Evolutionary conservation across 768 basidiomycete species (phyloP).

Genomic region (Coprinopsis cinerea): DNA sequence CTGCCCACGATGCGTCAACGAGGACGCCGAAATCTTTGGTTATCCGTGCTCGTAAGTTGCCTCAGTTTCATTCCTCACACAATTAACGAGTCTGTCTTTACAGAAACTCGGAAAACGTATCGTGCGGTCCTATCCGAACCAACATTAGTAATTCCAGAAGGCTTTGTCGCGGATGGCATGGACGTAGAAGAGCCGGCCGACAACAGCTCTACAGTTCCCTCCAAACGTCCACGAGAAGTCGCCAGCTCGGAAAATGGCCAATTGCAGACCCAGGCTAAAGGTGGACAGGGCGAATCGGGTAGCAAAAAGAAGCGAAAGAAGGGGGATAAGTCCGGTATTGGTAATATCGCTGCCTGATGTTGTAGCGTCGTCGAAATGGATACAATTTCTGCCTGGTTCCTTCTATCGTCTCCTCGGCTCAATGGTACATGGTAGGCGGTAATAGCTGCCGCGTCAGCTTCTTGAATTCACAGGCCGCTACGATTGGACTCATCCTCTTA

Average conservation of each 20-base stretch:
- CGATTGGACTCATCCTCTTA: too few relatives aligned
- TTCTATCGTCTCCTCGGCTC: too few relatives aligned
- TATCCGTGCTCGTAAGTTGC: constrained; percentile 62
- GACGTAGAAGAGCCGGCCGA: background rate
- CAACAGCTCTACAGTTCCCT: background rate
- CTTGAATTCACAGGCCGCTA: too few relatives aligned
- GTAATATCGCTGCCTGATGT: too few relatives aligned
- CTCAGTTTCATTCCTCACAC: background rate
- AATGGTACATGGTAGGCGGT: too few relatives aligned
- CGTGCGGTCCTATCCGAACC: constrained; percentile 78
- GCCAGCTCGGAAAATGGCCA: background rate
- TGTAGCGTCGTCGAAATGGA: too few relatives aligned
- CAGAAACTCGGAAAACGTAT: constrained; percentile 80
- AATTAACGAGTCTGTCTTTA: background rate
- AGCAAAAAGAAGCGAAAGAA: background rate
- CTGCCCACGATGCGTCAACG: constrained; percentile 57
- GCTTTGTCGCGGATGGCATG: background rate
- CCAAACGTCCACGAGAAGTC: background rate
- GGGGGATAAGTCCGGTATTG: too few relatives aligned
- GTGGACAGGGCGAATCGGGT: background rate
- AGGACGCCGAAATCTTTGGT: constrained; percentile 60
- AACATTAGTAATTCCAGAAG: constrained; percentile 49
- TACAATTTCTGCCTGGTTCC: too few relatives aligned
- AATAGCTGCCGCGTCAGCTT: too few relatives aligned
- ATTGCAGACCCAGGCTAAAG: background rate